phyloP scores from a whole-genome alignment of 1,139 yeast genomes.

The Kodamaea sp. region DNA sequence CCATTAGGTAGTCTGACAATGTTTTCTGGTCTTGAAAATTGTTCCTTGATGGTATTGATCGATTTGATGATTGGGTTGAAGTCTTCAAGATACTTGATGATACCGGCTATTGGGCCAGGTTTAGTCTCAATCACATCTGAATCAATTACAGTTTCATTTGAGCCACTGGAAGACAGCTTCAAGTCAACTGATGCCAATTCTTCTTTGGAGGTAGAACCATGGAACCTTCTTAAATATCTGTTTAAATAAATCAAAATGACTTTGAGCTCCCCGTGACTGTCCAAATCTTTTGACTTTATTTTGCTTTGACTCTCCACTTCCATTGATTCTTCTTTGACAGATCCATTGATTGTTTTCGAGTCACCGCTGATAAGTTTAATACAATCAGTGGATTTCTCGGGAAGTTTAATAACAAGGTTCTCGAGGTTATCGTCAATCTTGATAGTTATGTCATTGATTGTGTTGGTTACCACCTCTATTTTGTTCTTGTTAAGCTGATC shows the following conservation, averaged over 20 bases:
- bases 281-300: neutral
- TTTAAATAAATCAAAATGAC: slow-evolving; percentile 30
- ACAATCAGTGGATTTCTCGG: slow-evolving; percentile 20
- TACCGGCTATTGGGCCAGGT: slow-evolving; percentile 26
- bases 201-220: neutral
- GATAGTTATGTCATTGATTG: slow-evolving; percentile 32
- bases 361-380: slow-evolving; percentile 13
- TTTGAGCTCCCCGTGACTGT: slow-evolving; percentile 15
- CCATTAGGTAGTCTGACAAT: slow-evolving; percentile 31
- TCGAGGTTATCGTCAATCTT: slow-evolving; percentile 30
- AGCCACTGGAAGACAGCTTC: neutral
- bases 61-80: slow-evolving; percentile 33
- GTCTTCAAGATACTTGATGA: slow-evolving; percentile 34
- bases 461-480: slow-evolving; percentile 29
- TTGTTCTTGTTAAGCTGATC: slow-evolving; percentile 34
- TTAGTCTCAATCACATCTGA: neutral
- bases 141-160: neutral
- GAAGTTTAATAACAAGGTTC: slow-evolving; percentile 26
- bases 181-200: neutral
- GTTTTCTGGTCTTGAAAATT: slow-evolving; percentile 11
- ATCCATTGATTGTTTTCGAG: neutral
- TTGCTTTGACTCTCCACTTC: no score
- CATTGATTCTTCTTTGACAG: slow-evolving; percentile 5
- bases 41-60: slow-evolving; percentile 19
- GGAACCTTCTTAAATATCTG: slow-evolving; percentile 19